Percentiles rank a stretch among this genome's conserved stretches.
Evolutionary conservation across 164 flowering plant species (phyloP).

Genomic region (Piper betle): DNA sequence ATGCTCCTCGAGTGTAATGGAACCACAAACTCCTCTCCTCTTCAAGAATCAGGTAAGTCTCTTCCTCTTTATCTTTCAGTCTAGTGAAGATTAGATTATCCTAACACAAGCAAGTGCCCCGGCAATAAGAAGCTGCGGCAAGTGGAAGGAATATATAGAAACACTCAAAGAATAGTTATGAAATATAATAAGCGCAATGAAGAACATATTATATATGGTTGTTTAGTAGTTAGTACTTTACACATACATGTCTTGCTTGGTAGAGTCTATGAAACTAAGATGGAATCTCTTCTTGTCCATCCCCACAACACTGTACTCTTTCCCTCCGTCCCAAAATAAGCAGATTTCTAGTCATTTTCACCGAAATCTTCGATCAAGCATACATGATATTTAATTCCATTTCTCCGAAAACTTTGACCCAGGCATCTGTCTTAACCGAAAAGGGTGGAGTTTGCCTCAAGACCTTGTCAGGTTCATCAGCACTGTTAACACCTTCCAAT

Average conservation of each 20-base stretch:
- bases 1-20: constrained; percentile 13
- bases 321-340: constrained; percentile 3
- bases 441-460: constrained; percentile 31
- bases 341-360: constrained; percentile 37
- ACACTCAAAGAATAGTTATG: constrained; percentile 1
- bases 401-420: constrained; percentile 37
- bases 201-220: background rate
- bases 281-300: constrained; percentile 15
- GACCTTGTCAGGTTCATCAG: constrained; percentile 36
- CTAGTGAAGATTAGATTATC: constrained; percentile 3
- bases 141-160: constrained; percentile 18
- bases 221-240: background rate
- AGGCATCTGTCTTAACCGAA: constrained; percentile 36
- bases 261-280: constrained; percentile 14
- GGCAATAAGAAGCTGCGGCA: constrained; percentile 27
- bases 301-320: background rate
- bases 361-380: constrained; percentile 36
- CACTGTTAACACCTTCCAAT: constrained; percentile 9
- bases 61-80: constrained; percentile 10
- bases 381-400: constrained; percentile 14
- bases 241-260: background rate
- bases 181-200: constrained; percentile 7
- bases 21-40: constrained; percentile 4
- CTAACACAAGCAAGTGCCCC: constrained; percentile 12
- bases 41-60: background rate